Conservation (phyloP, 352 stramenopile species). For the Lagenidium giganteum region DNA sequence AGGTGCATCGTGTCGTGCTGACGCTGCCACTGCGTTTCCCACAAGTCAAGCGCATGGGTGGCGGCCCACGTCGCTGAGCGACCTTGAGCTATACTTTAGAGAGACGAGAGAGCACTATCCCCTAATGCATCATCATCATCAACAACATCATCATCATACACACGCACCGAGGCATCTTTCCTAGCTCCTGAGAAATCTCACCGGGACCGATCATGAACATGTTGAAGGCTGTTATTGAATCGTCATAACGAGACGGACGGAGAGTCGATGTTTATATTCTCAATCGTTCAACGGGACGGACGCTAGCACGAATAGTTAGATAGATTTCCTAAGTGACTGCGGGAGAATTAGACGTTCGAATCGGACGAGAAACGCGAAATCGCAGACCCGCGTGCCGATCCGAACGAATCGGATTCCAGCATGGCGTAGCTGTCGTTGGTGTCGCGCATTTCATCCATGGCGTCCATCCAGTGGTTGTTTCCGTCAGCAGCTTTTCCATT, state of each 20-base stretch:
- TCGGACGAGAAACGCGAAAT: conserved; percentile 74
- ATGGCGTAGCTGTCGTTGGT: conserved; percentile 82
- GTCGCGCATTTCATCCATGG: conserved; percentile 74
- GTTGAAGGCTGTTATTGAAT: no score
- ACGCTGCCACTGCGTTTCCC: conserved; percentile 78
- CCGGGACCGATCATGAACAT: no score
- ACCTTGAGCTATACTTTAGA: no score
- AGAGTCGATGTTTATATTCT: no score
- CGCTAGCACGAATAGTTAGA: background rate
- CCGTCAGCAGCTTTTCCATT: conserved; percentile 17
- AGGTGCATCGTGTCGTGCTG: conserved; percentile 58
- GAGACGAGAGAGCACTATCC: no score
- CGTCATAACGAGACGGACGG: no score
- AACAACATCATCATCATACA: no score
- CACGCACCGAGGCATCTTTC: no score
- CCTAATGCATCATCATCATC: no score
- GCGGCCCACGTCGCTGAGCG: conserved; percentile 38
- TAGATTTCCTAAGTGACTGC: conserved; percentile 1
- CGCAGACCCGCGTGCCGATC: conserved; percentile 48
- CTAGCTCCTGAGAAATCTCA: no score
- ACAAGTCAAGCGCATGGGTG: conserved; percentile 53
- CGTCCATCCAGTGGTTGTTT: conserved; percentile 54
- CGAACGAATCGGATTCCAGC: conserved; percentile 70
- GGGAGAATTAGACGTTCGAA: conserved; percentile 35
- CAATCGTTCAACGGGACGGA: no score